phyloP scores from a whole-genome alignment of 2,329 filamentous ascomycete species.

The Paradendryphiella salina region DNA sequence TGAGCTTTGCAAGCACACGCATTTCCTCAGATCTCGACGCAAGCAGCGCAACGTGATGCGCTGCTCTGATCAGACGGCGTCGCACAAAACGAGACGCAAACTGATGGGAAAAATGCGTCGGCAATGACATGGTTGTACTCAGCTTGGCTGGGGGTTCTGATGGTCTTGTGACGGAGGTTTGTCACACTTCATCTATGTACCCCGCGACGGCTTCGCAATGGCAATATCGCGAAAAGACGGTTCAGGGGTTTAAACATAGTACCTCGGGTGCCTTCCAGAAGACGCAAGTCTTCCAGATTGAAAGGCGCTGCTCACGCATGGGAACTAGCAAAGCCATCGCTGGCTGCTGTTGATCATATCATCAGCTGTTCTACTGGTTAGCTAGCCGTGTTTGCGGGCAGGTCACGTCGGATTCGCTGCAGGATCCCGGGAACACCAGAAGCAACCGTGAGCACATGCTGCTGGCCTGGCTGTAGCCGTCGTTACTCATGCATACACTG shows the following conservation, averaged over 20 bases:
- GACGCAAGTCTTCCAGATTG: slow-evolving; percentile 23
- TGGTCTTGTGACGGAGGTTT: slow-evolving; percentile 26
- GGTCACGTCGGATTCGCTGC: slow-evolving; percentile 18
- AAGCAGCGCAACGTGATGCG: background rate
- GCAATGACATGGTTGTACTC: slow-evolving; percentile 4
- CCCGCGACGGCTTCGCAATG: slow-evolving; percentile 35
- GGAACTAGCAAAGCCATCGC: background rate
- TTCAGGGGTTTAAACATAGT: slow-evolving; percentile 33
- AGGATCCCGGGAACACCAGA: slow-evolving; percentile 17
- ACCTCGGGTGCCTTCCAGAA: slow-evolving; percentile 26
- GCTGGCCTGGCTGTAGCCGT: slow-evolving; percentile 24
- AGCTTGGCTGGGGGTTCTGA: slow-evolving; percentile 10
- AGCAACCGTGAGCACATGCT: slow-evolving; percentile 21
- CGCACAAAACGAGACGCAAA: slow-evolving; percentile 17
- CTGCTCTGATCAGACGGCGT: slow-evolving; percentile 3
- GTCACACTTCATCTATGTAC: slow-evolving; percentile 43
- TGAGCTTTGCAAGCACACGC: background rate
- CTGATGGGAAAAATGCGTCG: background rate
- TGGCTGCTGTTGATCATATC: background rate
- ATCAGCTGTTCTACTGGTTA: slow-evolving; percentile 4
- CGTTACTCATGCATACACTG: slow-evolving; percentile 27
- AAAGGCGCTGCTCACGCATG: background rate
- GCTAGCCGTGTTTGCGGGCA: slow-evolving; percentile 12
- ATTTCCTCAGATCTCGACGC: background rate
- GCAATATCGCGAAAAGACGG: slow-evolving; percentile 30